phyloP scores from a whole-genome alignment of 192 early-diverging fungal species.

The Backusella westeae region DNA sequence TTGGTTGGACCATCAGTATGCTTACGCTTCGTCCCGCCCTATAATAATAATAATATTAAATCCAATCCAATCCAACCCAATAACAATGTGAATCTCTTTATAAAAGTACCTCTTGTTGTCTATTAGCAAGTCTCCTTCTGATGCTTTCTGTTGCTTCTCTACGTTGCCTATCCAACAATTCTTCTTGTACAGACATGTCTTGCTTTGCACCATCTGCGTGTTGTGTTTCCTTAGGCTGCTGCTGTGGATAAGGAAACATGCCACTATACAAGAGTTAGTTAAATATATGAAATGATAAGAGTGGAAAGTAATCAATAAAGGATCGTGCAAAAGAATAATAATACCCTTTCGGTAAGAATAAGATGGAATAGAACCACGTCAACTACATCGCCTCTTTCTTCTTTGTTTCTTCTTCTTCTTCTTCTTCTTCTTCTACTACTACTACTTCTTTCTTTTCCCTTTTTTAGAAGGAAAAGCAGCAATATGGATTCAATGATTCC shows the following conservation, averaged over 20 bases:
- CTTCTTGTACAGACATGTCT: neutral
- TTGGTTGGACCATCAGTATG: neutral
- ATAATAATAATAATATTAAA: neutral
- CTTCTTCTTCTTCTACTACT: neutral
- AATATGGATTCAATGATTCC: neutral
- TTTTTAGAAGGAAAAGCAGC: neutral
- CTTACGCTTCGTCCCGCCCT: neutral
- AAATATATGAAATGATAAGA: neutral
- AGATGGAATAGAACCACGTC: neutral
- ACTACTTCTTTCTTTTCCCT: neutral
- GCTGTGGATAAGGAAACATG: neutral
- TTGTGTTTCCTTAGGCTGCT: neutral
- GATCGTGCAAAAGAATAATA: neutral
- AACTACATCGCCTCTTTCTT: neutral
- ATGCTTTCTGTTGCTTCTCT: neutral
- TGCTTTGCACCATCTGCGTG: neutral
- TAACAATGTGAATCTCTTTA: neutral
- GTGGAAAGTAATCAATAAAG: neutral
- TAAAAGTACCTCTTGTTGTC: neutral
- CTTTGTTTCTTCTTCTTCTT: neutral
- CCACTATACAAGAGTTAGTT: neutral
- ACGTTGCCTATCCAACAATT: neutral
- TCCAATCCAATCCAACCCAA: neutral
- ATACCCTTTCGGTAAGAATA: neutral
- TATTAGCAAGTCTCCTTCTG: neutral